Conservation (phyloP, 176 grass and related monocot species). For the Tillandsia leiboldiana region DNA sequence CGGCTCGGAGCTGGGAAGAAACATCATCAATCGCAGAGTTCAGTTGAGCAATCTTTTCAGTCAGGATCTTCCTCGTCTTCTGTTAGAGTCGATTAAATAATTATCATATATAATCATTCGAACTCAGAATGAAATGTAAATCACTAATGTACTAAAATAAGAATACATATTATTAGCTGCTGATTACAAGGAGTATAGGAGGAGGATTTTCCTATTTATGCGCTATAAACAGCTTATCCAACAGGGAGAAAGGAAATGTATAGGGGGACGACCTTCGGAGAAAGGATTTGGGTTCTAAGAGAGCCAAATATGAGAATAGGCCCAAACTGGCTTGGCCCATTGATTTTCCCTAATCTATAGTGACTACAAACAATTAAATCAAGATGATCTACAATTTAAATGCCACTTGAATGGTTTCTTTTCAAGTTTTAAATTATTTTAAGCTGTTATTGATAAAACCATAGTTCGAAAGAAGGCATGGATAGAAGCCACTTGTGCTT, state of each 20-base stretch:
- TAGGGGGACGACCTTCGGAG: no score
- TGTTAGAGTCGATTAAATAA: not conserved
- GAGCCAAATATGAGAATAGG: no score
- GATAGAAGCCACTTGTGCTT: no score
- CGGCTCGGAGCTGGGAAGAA: constrained; percentile 20
- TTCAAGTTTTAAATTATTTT: not conserved
- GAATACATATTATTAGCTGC: not conserved
- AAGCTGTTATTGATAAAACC: not conserved
- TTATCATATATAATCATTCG: constrained; percentile 3
- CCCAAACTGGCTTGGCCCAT: no score
- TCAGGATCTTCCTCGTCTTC: constrained; percentile 14
- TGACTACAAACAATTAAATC: no score
- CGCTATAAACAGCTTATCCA: no score
- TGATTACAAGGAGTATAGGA: not conserved
- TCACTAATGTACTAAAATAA: not conserved
- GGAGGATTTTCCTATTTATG: no score
- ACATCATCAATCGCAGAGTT: constrained; percentile 18
- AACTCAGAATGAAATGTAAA: not conserved
- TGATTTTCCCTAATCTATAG: no score
- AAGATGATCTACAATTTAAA: no score
- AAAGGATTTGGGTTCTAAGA: no score
- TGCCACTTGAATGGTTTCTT: no score
- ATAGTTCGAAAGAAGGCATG: not conserved
- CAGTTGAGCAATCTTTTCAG: constrained; percentile 18
- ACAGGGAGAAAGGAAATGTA: no score